Conservation (phyloP, 345 rosid species). For the Cardiospermum halicacabum region DNA sequence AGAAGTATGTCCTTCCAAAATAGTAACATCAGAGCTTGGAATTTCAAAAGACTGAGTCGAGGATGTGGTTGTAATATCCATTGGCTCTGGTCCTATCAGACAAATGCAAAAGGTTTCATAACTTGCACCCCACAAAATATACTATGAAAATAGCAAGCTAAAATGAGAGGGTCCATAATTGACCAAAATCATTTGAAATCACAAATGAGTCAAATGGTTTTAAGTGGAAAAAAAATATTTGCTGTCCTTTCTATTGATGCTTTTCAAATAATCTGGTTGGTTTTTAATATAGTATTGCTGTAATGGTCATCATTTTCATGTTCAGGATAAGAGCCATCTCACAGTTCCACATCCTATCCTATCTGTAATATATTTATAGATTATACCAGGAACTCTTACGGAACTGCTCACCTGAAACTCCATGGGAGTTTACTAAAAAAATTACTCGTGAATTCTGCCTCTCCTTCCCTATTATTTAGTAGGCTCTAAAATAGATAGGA, state of each 20-base stretch:
- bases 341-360: too few species aligned
- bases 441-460: too few species aligned
- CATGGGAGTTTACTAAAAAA: too few species aligned
- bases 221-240: neutral
- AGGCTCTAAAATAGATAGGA: too few species aligned
- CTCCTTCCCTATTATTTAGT: too few species aligned
- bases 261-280: neutral
- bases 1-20: conserved; percentile 96
- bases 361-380: too few species aligned
- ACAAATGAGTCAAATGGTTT: neutral
- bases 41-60: conserved; percentile 63
- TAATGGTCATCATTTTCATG: too few species aligned
- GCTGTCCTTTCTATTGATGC: neutral
- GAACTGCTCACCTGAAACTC: too few species aligned
- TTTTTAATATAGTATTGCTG: neutral
- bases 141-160: neutral
- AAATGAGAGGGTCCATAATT: neutral
- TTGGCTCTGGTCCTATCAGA: conserved; percentile 62
- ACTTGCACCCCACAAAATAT: neutral
- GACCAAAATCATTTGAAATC: neutral
- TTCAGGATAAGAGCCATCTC: too few species aligned
- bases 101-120: neutral
- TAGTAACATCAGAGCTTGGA: conserved; percentile 79
- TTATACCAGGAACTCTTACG: too few species aligned
- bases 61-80: conserved; percentile 53